Percentiles rank a stretch among this genome's conserved stretches.
Conservation (phyloP, 73 alveolate genomes). For the Loxodes magnus region DNA sequence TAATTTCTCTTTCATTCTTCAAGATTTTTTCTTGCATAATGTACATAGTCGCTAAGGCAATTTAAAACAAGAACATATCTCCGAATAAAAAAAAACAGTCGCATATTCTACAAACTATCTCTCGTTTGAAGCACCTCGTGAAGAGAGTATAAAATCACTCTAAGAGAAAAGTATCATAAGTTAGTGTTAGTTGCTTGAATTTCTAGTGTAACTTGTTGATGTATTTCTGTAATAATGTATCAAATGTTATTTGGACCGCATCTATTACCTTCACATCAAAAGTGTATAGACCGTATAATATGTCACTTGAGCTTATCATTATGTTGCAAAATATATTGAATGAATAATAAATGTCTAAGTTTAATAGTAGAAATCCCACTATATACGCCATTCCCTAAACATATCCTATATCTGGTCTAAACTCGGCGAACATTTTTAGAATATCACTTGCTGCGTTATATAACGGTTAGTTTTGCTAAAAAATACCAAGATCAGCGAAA, state of each 20-base stretch:
- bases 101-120: constrained; percentile 68
- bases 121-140: constrained; percentile 46
- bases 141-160: constrained; percentile 86
- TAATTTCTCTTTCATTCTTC: no score
- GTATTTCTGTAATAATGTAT: constrained; percentile 49
- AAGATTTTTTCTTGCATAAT: not conserved
- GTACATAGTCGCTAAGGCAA: constrained; percentile 4
- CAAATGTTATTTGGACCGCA: constrained; percentile 49
- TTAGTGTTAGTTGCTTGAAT: constrained; percentile 46
- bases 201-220: constrained; percentile 50
- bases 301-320: constrained; percentile 38
- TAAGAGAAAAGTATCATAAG: constrained; percentile 51
- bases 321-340: constrained; percentile 42
- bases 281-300: no score
- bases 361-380: constrained; percentile 65
- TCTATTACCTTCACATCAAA: constrained; percentile 64
- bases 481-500: not conserved
- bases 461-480: not conserved
- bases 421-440: constrained; percentile 53
- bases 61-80: constrained; percentile 3
- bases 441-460: constrained; percentile 5
- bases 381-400: constrained; percentile 79
- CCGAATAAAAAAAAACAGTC: constrained; percentile 55
- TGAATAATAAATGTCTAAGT: constrained; percentile 59
- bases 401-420: constrained; percentile 87